These are phyloP conservation scores for Striga asiatica DNA, from an alignment of 257 asterid species.

Conservation along the genomic window DNA sequence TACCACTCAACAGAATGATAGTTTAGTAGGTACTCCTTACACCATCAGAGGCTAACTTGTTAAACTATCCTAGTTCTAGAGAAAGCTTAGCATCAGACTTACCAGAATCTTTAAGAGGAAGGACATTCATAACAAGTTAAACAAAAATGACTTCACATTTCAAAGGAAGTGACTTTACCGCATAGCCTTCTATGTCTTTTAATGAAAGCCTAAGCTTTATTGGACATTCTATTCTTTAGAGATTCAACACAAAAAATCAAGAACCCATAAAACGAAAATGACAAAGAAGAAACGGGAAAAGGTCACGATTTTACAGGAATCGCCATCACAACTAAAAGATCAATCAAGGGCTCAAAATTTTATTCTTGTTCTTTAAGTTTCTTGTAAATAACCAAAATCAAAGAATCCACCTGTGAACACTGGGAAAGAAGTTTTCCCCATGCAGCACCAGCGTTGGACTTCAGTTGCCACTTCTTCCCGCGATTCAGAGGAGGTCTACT, in stretches of 20 bases:
- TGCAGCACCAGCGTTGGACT: constrained; percentile 42
- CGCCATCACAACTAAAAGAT: neutral
- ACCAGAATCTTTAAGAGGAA: too few relatives aligned
- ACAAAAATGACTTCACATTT: neutral
- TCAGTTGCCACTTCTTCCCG: constrained; percentile 47
- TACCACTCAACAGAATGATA: neutral
- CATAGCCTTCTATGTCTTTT: neutral
- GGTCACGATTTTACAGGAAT: neutral
- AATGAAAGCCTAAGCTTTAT: neutral
- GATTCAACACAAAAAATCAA: neutral
- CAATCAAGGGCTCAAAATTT: neutral
- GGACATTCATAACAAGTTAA: too few relatives aligned
- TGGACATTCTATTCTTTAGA: neutral
- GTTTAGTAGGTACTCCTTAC: neutral
- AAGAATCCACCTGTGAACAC: constrained; percentile 46
- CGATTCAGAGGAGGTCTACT: constrained; percentile 21
- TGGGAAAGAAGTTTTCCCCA: constrained; percentile 88
- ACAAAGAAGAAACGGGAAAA: neutral
- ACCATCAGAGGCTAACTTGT: neutral
- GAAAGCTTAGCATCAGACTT: neutral
- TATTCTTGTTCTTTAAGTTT: neutral
- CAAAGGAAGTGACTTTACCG: neutral
- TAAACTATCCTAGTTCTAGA: neutral
- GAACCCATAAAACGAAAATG: neutral
- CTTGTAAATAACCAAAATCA: neutral